Percentiles rank a stretch among this genome's conserved stretches.
Evolutionary conservation across 2,329 filamentous ascomycete genomes (phyloP).

Genomic region (Aureobasidium leucospermi): DNA sequence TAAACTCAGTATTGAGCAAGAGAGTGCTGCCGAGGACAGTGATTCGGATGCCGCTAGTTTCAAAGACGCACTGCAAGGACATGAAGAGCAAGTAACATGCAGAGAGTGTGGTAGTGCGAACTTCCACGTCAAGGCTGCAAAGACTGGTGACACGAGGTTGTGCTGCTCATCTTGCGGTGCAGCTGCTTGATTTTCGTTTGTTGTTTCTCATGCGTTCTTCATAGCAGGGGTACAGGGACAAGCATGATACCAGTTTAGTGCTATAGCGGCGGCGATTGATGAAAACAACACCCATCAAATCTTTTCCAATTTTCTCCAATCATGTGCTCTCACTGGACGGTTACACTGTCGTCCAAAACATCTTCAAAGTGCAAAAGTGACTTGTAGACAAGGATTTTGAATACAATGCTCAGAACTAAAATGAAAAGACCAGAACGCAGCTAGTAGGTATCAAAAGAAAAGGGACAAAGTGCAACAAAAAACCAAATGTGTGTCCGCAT

Average conservation of each 20-base stretch:
- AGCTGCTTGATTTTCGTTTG: not conserved
- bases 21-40: conserved; percentile 22
- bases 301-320: not conserved
- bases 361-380: too few relatives aligned
- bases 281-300: too few relatives aligned
- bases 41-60: conserved; percentile 41
- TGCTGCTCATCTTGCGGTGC: conserved; percentile 52
- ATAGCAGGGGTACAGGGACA: not conserved
- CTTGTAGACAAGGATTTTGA: not conserved
- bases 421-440: not conserved
- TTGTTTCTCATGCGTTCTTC: not conserved
- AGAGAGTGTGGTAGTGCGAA: conserved; percentile 51
- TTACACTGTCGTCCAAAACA: too few relatives aligned
- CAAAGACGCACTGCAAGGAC: conserved; percentile 36
- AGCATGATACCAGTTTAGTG: not conserved
- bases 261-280: not conserved
- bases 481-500: not conserved
- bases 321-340: too few relatives aligned
- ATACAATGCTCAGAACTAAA: too few relatives aligned
- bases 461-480: not conserved
- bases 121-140: conserved; percentile 54
- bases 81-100: conserved; percentile 34
- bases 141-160: conserved; percentile 45
- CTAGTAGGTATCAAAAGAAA: not conserved
- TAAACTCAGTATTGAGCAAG: conserved; percentile 48